Evolutionary conservation across 2,329 filamentous ascomycete genomes (phyloP), one percentile per base, ranked within the genome.

Genomic region (Coniochaeta hoffmannii): DNA sequence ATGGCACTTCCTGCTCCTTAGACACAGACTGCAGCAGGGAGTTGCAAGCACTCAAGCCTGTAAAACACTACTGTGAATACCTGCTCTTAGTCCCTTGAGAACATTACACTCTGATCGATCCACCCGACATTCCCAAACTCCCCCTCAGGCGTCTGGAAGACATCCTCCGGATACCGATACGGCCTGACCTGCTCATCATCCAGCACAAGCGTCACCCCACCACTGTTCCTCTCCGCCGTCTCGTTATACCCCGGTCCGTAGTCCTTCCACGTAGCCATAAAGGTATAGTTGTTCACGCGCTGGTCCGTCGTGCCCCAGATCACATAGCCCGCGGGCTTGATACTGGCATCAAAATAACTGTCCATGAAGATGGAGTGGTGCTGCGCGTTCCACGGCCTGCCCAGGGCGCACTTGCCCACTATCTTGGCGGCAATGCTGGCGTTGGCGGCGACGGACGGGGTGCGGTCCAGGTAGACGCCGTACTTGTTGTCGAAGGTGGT

Each of bases 401-500:
- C 83, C 0, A 86, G 73, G 0, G 81, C 71, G 63, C 83, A 86
- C 59, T 73, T 69, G 0, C 76, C 76, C 15, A 61, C 59, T 24
- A 71, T 63, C 4, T 57, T 44, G 8, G 62, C 51, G 0, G 73
- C 71, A 17, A 77, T 69, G 17, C 70, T 69, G 15, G 64, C 60
- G 62, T 88, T 88, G 24, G 80, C 79, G 1, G 81, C 80, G 0
- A 73, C 66, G 4, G 86, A 73, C 2, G 69, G 68, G 0, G 79
- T 81, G 28, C 79, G 75, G 57, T 38, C 41, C 17, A 88, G 78
- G 65, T 88, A 88, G 1, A 83, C 79, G 9, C 85, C 85, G 65
- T 86, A 87, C 61, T 83, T 85, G 69, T 88, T 88, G 5, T 68
- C 65, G 53, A 83, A 86, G 0, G 83, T 86, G 0, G 83, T 87